Conservation (phyloP, 495 filamentous ascomycete species). For the Tetracladium marchalianum region DNA sequence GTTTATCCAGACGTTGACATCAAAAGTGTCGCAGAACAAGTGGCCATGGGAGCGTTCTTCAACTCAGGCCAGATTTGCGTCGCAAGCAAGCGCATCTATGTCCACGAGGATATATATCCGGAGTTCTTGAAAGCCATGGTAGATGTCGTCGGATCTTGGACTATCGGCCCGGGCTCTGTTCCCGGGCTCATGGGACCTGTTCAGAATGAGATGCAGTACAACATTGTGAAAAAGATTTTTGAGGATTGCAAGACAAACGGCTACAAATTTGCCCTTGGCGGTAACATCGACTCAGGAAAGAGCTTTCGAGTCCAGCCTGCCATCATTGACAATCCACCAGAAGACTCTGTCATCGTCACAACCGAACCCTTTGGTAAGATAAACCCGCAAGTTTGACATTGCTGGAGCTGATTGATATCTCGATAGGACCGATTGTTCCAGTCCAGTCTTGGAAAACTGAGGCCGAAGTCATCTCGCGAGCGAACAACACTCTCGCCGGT, state of each 20-base stretch:
- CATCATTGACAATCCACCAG: constrained; percentile 48
- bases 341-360: constrained; percentile 38
- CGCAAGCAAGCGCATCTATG: constrained; percentile 48
- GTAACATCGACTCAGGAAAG: constrained; percentile 28
- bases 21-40: constrained; percentile 39
- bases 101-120: constrained; percentile 47
- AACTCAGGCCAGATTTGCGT: constrained; percentile 49
- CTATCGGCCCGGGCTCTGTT: constrained; percentile 12
- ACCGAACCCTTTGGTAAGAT: constrained; percentile 30
- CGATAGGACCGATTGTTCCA: constrained; percentile 35
- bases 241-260: constrained; percentile 29
- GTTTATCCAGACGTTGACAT: constrained; percentile 50
- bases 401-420: background rate
- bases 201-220: constrained; percentile 41
- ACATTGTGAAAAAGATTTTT: constrained; percentile 33
- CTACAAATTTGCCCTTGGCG: constrained; percentile 32
- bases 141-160: constrained; percentile 33
- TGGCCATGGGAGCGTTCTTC: constrained; percentile 38
- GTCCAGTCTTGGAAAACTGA: constrained; percentile 35
- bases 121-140: constrained; percentile 38
- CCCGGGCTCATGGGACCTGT: constrained; percentile 34
- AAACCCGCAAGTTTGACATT: background rate
- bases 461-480: constrained; percentile 36
- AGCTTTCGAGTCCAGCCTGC: constrained; percentile 34
- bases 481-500: constrained; percentile 34